Percentiles rank a stretch among this genome's conserved stretches.
These are phyloP conservation scores for Sporisorium iseilematis-ciliati DNA, from an alignment of 1,284 basidiomycete species.

Conservation along the genomic window DNA sequence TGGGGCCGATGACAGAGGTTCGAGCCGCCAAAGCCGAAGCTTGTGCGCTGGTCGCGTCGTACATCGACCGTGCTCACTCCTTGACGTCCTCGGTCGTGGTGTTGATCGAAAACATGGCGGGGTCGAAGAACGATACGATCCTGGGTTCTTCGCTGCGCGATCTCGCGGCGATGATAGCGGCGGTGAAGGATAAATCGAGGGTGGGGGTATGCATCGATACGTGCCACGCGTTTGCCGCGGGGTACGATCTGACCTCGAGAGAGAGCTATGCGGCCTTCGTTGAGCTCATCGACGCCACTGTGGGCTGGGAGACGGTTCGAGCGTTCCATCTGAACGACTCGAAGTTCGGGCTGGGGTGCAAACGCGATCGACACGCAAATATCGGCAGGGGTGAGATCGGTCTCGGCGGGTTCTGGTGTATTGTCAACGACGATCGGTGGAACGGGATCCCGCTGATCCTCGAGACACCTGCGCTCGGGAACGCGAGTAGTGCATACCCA, in stretches of 20 bases:
- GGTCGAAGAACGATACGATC: slow-evolving; percentile 77
- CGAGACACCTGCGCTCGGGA: slow-evolving; percentile 76
- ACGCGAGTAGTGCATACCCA: slow-evolving; percentile 19
- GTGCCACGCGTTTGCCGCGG: slow-evolving; percentile 86
- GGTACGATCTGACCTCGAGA: slow-evolving; percentile 81
- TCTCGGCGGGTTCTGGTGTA: slow-evolving; percentile 76
- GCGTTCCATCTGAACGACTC: slow-evolving; percentile 86
- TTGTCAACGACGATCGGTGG: slow-evolving; percentile 79
- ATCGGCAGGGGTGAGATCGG: slow-evolving; percentile 83
- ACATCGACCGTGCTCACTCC: slow-evolving; percentile 81
- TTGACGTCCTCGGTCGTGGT: slow-evolving; percentile 77
- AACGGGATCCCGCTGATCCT: slow-evolving; percentile 82
- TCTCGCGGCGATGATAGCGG: slow-evolving; percentile 77
- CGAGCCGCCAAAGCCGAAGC: slow-evolving; percentile 76
- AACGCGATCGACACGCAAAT: slow-evolving; percentile 84
- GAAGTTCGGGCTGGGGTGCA: slow-evolving; percentile 76
- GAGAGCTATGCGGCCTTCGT: slow-evolving; percentile 71
- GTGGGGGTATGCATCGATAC: slow-evolving; percentile 89
- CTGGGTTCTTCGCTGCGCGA: slow-evolving; percentile 81
- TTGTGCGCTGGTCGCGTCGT: slow-evolving; percentile 78
- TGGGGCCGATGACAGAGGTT: slow-evolving; percentile 73
- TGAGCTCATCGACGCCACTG: slow-evolving; percentile 76
- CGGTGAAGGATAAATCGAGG: slow-evolving; percentile 80
- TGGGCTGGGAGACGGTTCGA: slow-evolving; percentile 80
- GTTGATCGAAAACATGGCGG: slow-evolving; percentile 87